Evolutionary conservation across 768 basidiomycete species (phyloP).

Genomic region (Podaxis mareebaensis): DNA sequence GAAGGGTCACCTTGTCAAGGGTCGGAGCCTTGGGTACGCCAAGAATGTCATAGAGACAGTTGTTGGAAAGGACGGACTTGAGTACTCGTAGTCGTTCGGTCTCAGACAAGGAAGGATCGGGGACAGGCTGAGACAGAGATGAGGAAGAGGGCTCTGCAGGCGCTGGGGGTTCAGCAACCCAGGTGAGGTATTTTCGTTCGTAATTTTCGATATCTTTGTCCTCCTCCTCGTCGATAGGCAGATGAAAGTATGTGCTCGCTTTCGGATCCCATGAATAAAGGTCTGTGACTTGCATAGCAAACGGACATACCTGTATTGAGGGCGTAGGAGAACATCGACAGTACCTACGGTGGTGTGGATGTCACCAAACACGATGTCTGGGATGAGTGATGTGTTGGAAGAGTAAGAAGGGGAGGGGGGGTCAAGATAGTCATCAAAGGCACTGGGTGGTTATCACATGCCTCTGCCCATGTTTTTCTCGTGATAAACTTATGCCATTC

Average conservation of each 20-base stretch:
- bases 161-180: conserved; percentile 40
- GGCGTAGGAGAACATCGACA: conserved; percentile 47
- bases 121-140: neutral
- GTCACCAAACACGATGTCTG: neutral
- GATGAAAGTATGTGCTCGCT: conserved; percentile 66
- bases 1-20: conserved; percentile 61
- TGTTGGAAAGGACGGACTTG: conserved; percentile 53
- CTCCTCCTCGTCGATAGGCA: conserved; percentile 62
- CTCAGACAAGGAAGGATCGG: conserved; percentile 5
- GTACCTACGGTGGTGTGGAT: neutral
- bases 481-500: conserved; percentile 1
- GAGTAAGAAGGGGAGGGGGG: neutral
- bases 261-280: neutral
- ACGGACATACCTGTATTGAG: conserved; percentile 37
- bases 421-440: conserved; percentile 3
- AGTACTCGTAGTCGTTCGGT: conserved; percentile 24
- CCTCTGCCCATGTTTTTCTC: neutral
- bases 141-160: conserved; percentile 24
- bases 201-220: conserved; percentile 47
- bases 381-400: neutral
- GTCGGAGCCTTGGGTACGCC: conserved; percentile 53
- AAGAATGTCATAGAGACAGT: conserved; percentile 74
- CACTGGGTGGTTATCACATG: conserved; percentile 10
- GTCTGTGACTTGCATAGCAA: neutral
- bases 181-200: conserved; percentile 49